A percentile compares a stretch with the other conserved stretches of the same genome.
Conservation (phyloP, 2,329 filamentous ascomycete species). For the Parastagonospora nodorum region DNA sequence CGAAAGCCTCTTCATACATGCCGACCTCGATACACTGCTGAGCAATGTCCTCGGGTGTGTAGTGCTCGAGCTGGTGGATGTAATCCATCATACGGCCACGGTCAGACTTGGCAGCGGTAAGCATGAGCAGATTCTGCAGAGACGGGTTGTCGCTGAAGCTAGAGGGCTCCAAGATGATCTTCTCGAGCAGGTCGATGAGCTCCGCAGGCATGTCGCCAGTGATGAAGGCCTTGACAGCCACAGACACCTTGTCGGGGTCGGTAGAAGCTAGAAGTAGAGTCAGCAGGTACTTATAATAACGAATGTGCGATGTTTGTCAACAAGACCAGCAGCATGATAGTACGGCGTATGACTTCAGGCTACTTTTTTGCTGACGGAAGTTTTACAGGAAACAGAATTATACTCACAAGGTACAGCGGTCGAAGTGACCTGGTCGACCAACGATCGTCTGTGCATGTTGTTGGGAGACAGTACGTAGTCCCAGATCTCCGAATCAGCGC, state of each 20-base stretch:
- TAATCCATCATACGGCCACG: constrained; percentile 95
- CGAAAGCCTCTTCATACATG: constrained; percentile 93
- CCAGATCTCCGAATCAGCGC: constrained; percentile 91
- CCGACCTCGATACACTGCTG: constrained; percentile 92
- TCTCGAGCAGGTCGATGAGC: constrained; percentile 96
- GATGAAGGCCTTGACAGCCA: constrained; percentile 92
- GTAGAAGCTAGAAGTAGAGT: constrained; percentile 56
- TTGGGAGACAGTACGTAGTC: constrained; percentile 91
- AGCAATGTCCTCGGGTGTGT: constrained; percentile 91
- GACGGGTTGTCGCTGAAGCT: constrained; percentile 97
- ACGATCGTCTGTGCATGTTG: constrained; percentile 90
- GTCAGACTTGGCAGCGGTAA: constrained; percentile 96
- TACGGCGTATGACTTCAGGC: not conserved
- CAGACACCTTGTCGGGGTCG: constrained; percentile 91
- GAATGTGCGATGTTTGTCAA: not conserved
- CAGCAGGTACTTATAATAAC: not conserved
- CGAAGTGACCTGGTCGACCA: constrained; percentile 94
- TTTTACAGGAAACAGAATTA: too few species aligned
- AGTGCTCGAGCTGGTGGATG: constrained; percentile 87
- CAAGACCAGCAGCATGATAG: not conserved
- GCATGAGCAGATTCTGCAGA: constrained; percentile 92
- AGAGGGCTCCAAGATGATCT: constrained; percentile 99
- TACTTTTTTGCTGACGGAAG: not conserved
- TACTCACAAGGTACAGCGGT: constrained; percentile 77
- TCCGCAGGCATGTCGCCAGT: constrained; percentile 88